Evolutionary conservation across 164 flowering plant genomes (phyloP), one percentile per base, ranked within the genome.

Genomic region (Nymphaea colorata): DNA sequence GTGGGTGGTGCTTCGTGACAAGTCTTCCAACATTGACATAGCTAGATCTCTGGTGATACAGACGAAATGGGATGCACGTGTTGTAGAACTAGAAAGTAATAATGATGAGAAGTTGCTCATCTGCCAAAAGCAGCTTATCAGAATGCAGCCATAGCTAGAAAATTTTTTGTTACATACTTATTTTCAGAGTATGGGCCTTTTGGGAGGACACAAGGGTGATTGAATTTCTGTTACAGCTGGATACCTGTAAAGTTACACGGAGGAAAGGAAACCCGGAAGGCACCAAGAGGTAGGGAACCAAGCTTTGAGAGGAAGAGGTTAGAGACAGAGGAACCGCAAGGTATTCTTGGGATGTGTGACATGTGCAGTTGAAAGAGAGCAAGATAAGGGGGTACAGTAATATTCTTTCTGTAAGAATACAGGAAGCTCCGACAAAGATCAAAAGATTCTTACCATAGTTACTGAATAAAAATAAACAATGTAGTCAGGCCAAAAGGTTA

Each of bases 101-200:
- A 51, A 51, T 51, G 86, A 90, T 3, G 96, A 95, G 82, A 86
- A 74, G 76, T 91, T 95, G 65, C 92, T 95, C 0, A 66, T 95
- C 72, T 90, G 98, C 80, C 99, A 95, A 78, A 95, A 95, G 75
- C 96, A 98, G 36, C 92, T 90, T 75, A 74, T 83, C 44, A 95
- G 84, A 85, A 84, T 74, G 75, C 95, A 77, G 78, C 69, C 57
- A 8, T 25, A 25, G 36, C 36, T 25, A 25, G 36, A 25, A 25
- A 25, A 25, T 0, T 25, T 25, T 25, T 25, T 25, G 36, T 25
- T 25, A 25, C 36, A 25, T 25, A 25, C 36, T 25, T 25, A 25
- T 25, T 25, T 3, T 51, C 57, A 8, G 57, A 51, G 14, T 10
- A 51, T 51, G 14, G 15, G 3, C 57, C 14, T 51, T 51, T 15